These are phyloP conservation scores for Komagataella pastoris DNA, from an alignment of 805 yeast genomes.

Conservation along the genomic window DNA sequence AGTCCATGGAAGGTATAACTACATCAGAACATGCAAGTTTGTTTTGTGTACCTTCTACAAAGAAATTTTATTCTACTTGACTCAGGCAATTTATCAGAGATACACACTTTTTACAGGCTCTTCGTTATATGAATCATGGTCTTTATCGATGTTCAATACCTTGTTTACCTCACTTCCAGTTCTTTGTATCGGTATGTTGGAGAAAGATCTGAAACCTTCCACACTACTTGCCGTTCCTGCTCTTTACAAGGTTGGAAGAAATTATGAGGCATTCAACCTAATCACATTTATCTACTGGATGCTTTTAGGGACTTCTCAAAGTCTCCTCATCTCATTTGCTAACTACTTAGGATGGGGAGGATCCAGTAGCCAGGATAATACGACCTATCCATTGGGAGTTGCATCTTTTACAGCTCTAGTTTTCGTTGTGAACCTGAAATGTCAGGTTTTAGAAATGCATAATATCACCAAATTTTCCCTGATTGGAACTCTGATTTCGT, in stretches of 20 bases:
- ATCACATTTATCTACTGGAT: conserved; percentile 67
- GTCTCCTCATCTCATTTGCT: conserved; percentile 57
- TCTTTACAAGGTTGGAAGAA: conserved; percentile 65
- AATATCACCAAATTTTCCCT: conserved; percentile 54
- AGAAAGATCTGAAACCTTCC: conserved; percentile 78
- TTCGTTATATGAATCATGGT: conserved; percentile 90
- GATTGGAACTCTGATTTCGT: conserved; percentile 55
- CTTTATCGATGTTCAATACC: conserved; percentile 93
- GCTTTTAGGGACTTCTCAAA: conserved; percentile 57
- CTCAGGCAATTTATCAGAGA: conserved; percentile 81
- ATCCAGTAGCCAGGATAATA: conserved; percentile 53
- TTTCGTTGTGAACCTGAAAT: conserved; percentile 60
- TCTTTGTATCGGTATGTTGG: conserved; percentile 88
- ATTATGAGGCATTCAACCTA: conserved; percentile 62
- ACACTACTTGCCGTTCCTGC: conserved; percentile 90
- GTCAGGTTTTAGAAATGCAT: conserved; percentile 74
- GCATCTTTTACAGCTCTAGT: conserved; percentile 62
- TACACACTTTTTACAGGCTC: conserved; percentile 86
- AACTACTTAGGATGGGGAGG: conserved; percentile 62
- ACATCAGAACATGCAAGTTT: conserved; percentile 82
- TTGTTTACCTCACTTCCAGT: conserved; percentile 90
- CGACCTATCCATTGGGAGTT: conserved; percentile 74
- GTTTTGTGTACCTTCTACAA: conserved; percentile 91
- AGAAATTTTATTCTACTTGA: conserved; percentile 77
- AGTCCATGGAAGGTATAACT: conserved; percentile 95